Evolutionary conservation across 2,329 filamentous ascomycete species (phyloP).

Genomic region (Stenocarpella maydis): DNA sequence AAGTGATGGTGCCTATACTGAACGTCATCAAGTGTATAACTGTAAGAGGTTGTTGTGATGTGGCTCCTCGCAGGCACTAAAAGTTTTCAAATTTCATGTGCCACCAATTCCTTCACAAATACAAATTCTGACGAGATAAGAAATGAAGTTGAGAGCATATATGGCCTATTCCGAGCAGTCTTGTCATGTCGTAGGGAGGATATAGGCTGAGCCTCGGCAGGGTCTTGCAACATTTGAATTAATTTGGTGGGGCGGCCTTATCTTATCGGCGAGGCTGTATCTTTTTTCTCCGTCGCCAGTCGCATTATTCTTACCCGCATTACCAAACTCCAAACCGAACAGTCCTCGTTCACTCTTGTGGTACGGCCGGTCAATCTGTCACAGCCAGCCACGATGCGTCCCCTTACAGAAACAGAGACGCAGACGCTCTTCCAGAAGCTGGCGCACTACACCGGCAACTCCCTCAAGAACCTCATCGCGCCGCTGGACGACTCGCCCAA

Average conservation of each 20-base stretch:
- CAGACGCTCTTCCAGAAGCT: slow-evolving; percentile 90
- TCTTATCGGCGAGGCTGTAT: slow-evolving; percentile 30
- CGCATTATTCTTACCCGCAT: background rate
- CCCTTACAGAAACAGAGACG: slow-evolving; percentile 81
- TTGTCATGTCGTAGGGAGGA: background rate
- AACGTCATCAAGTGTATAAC: slow-evolving; percentile 23
- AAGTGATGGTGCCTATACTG: slow-evolving; percentile 21
- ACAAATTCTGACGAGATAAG: background rate
- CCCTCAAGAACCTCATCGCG: slow-evolving; percentile 84
- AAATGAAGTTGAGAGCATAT: background rate
- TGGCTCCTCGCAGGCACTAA: background rate
- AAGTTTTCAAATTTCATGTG: background rate
- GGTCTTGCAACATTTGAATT: background rate
- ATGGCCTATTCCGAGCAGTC: too few species aligned
- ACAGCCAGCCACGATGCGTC: slow-evolving; percentile 67
- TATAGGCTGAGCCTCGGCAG: background rate
- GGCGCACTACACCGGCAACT: slow-evolving; percentile 89
- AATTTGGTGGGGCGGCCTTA: slow-evolving; percentile 24
- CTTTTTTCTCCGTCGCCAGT: slow-evolving; percentile 16
- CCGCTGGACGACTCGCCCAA: slow-evolving; percentile 73
- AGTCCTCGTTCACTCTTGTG: background rate
- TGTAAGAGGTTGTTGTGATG: slow-evolving; percentile 30
- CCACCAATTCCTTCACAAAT: background rate
- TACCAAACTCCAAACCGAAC: background rate
- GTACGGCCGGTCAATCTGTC: background rate